phyloP scores from a whole-genome alignment of 2,329 filamentous ascomycete genomes.

The Gaeumannomyces tritici region DNA sequence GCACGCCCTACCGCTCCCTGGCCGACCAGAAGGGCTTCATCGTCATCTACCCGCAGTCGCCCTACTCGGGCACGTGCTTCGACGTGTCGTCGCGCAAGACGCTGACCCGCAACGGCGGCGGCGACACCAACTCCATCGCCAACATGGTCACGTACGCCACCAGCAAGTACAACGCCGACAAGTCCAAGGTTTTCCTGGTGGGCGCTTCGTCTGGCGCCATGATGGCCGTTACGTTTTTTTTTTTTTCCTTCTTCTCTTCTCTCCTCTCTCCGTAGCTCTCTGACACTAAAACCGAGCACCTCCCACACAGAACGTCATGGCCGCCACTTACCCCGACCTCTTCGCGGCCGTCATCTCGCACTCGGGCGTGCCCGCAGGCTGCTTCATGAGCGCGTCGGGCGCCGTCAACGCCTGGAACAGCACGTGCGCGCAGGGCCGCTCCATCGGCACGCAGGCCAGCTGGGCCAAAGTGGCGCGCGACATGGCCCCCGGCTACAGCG shows the following conservation, averaged over 20 bases:
- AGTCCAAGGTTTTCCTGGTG: slow-evolving; percentile 41
- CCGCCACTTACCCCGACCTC: slow-evolving; percentile 35
- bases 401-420: slow-evolving; percentile 37
- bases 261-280: no score
- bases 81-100: slow-evolving; percentile 42
- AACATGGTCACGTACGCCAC: slow-evolving; percentile 50
- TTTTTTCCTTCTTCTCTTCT: neutral
- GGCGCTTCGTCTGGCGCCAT: slow-evolving; percentile 39
- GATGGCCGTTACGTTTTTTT: slow-evolving; percentile 36
- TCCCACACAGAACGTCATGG: slow-evolving; percentile 27
- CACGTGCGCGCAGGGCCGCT: slow-evolving; percentile 37
- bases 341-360: slow-evolving; percentile 34
- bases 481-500: slow-evolving; percentile 40
- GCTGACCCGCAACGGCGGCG: slow-evolving; percentile 45
- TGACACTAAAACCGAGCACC: no score
- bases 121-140: slow-evolving; percentile 44
- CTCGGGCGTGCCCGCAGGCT: slow-evolving; percentile 33
- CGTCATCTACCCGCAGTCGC: slow-evolving; percentile 45
- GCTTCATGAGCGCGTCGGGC: slow-evolving; percentile 29
- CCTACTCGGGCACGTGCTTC: slow-evolving; percentile 45
- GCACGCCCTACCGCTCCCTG: slow-evolving; percentile 35
- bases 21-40: slow-evolving; percentile 31
- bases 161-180: slow-evolving; percentile 39
- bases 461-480: slow-evolving; percentile 37
- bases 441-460: slow-evolving; percentile 28